Evolutionary conservation across 2,329 filamentous ascomycete genomes (phyloP).

Genomic region (Endothia cerciana): DNA sequence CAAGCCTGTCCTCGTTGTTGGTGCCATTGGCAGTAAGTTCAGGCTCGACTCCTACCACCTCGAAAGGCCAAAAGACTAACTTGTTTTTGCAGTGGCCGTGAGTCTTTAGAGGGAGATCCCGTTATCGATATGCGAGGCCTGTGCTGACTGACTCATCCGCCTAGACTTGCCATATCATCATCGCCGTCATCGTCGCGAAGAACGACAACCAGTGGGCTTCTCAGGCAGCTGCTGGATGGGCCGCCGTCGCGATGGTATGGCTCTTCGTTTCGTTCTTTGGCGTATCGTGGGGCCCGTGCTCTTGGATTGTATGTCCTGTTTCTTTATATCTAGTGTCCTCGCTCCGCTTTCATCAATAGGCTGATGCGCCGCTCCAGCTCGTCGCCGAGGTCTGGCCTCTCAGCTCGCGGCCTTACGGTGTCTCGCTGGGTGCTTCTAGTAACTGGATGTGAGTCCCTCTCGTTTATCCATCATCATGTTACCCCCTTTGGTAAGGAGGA

Average conservation of each 20-base stretch:
- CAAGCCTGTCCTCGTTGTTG: conserved; percentile 64
- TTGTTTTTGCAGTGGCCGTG: conserved; percentile 9
- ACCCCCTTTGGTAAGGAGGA: too few species aligned
- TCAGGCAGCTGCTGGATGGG: conserved; percentile 70
- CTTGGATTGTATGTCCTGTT: conserved; percentile 60
- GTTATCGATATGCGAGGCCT: background rate
- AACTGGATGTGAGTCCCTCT: conserved; percentile 60
- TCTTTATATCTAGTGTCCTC: background rate
- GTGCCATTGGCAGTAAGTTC: conserved; percentile 64
- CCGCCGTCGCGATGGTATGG: conserved; percentile 70
- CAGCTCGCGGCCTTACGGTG: conserved; percentile 70
- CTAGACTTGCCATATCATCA: conserved; percentile 71
- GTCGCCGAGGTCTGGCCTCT: conserved; percentile 77
- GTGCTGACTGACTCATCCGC: background rate
- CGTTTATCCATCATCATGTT: background rate
- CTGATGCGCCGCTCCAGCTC: conserved; percentile 40
- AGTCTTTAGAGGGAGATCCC: background rate
- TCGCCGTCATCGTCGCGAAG: conserved; percentile 69
- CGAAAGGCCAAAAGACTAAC: background rate
- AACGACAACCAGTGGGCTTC: conserved; percentile 61
- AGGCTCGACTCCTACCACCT: background rate
- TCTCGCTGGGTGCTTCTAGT: conserved; percentile 67
- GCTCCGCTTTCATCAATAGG: background rate
- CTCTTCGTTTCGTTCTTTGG: conserved; percentile 76
- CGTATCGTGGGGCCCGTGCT: conserved; percentile 74